Evolutionary conservation across 1,139 yeast genomes (phyloP).

Genomic region (Debaryomyces coudertii): DNA sequence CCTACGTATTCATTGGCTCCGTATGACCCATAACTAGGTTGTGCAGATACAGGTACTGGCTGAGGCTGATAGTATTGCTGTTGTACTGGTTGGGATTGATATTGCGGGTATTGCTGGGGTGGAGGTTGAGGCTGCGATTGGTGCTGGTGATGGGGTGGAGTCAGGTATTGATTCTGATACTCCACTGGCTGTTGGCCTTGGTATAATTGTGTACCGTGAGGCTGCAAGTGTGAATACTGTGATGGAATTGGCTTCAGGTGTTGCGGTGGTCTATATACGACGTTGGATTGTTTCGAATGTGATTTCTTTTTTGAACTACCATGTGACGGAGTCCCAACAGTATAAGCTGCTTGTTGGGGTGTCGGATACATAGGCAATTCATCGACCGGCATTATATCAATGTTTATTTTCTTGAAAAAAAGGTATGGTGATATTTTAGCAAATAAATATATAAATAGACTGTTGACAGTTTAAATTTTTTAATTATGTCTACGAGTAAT

Average conservation of each 20-base stretch:
- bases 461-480: conserved; percentile 5
- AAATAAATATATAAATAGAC: neutral
- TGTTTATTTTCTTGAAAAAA: neutral
- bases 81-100: conserved; percentile 17
- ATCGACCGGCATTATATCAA: conserved; percentile 32
- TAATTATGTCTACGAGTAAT: neutral
- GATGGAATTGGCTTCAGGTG: conserved; percentile 19
- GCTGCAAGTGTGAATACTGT: conserved; percentile 15
- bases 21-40: conserved; percentile 10
- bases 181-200: conserved; percentile 19
- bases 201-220: conserved; percentile 10
- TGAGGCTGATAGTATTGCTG: conserved; percentile 17
- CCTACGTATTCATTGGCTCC: conserved; percentile 2
- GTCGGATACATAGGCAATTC: conserved; percentile 53
- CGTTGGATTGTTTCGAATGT: conserved; percentile 14
- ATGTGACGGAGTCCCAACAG: conserved; percentile 27
- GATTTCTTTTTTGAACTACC: conserved; percentile 20
- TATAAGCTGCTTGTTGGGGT: conserved; percentile 50
- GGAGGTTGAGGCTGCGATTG: conserved; percentile 17
- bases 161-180: conserved; percentile 21
- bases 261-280: conserved; percentile 21
- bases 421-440: neutral
- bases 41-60: conserved; percentile 14
- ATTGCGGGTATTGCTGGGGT: conserved; percentile 23
- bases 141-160: conserved; percentile 20